Percentiles rank a stretch among this genome's conserved stretches.
Conservation (phyloP, 2,329 filamentous ascomycete genomes). For the Fusarium anguioides region DNA sequence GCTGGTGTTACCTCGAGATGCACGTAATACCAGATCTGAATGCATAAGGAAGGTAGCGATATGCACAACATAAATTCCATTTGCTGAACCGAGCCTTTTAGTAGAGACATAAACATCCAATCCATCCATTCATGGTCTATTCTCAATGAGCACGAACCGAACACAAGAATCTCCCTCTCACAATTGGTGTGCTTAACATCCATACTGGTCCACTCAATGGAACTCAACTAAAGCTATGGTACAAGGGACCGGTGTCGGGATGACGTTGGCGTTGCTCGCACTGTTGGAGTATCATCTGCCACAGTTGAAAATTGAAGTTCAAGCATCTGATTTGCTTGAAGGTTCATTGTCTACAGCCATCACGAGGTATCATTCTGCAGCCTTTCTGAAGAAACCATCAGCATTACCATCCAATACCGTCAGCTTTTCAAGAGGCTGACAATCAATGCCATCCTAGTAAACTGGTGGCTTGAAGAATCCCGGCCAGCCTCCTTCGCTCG, state of each 20-base stretch:
- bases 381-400: constrained; percentile 3
- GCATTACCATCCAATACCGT: constrained; percentile 6
- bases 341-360: neutral
- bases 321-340: constrained; percentile 13
- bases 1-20: constrained; percentile 16
- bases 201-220: constrained; percentile 15
- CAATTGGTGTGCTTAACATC: constrained; percentile 14
- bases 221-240: too few relatives aligned
- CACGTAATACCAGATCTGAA: constrained; percentile 36
- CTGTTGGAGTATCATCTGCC: constrained; percentile 35
- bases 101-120: constrained; percentile 8
- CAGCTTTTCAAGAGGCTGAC: constrained; percentile 15
- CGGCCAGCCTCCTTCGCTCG: constrained; percentile 6
- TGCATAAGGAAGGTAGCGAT: constrained; percentile 40
- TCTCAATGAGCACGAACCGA: neutral
- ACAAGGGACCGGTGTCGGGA: constrained; percentile 8
- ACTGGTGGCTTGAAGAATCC: constrained; percentile 22
- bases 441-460: neutral
- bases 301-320: constrained; percentile 5
- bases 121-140: neutral
- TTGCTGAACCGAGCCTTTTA: constrained; percentile 14
- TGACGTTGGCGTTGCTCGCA: constrained; percentile 34
- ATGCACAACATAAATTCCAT: constrained; percentile 42
- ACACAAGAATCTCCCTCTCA: constrained; percentile 7
- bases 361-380: constrained; percentile 20